Percentiles rank a stretch among this genome's conserved stretches.
Conservation (phyloP, 495 filamentous ascomycete genomes). For the Hyphodiscus hymeniophilus region DNA sequence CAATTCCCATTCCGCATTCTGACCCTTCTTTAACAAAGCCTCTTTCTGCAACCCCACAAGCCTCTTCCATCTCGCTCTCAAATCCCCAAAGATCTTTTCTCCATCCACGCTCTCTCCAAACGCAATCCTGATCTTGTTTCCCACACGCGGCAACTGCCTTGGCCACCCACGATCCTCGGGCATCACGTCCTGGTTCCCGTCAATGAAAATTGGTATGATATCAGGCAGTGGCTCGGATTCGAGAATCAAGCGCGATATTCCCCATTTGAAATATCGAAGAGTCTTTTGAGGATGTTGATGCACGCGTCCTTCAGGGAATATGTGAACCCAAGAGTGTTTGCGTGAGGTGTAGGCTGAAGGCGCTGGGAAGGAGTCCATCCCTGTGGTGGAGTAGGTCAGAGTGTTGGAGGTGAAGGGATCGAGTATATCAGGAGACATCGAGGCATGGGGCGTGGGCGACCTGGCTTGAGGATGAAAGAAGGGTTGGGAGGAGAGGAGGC, state of each 20-base stretch:
- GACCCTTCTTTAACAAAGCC: conserved; percentile 14
- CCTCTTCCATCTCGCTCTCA: conserved; percentile 58
- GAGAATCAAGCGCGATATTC: conserved; percentile 78
- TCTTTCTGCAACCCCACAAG: conserved; percentile 36
- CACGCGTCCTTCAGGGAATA: conserved; percentile 91
- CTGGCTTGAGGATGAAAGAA: conserved; percentile 19
- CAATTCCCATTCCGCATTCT: conserved; percentile 27
- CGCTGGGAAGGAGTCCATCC: conserved; percentile 45
- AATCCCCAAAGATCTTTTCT: conserved; percentile 55
- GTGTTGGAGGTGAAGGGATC: conserved; percentile 52
- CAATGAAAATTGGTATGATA: conserved; percentile 88
- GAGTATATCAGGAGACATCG: conserved; percentile 16
- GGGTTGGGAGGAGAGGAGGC: conserved; percentile 65
- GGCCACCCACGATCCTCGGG: conserved; percentile 69
- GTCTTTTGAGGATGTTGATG: conserved; percentile 74
- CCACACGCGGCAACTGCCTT: conserved; percentile 69
- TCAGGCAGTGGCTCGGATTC: conserved; percentile 77
- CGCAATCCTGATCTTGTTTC: conserved; percentile 62
- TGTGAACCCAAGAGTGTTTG: conserved; percentile 74
- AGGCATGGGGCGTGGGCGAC: conserved; percentile 27
- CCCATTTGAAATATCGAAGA: conserved; percentile 98
- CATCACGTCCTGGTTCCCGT: conserved; percentile 81
- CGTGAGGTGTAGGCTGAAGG: conserved; percentile 46
- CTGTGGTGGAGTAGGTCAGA: conserved; percentile 58
- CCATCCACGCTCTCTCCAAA: conserved; percentile 61